These are phyloP conservation scores for Trichocomaceae sp. DNA, from an alignment of 2,329 filamentous ascomycete genomes.

Conservation along the genomic window DNA sequence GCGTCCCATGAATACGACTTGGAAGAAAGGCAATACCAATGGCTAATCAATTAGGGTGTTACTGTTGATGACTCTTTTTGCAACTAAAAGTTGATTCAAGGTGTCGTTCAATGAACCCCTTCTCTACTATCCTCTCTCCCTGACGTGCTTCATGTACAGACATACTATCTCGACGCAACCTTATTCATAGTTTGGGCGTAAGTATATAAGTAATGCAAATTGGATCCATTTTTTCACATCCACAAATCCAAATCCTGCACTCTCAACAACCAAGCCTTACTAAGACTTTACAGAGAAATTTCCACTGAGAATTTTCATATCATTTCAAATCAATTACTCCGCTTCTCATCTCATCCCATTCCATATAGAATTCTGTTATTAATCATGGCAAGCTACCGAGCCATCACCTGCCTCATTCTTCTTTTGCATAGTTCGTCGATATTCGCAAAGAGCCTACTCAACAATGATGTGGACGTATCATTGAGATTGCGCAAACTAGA, in stretches of 20 bases:
- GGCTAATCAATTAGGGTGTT: neutral
- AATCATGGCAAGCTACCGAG: slow-evolving; percentile 2
- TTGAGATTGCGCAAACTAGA: slow-evolving; percentile 2
- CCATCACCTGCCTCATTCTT: neutral
- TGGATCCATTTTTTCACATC: neutral
- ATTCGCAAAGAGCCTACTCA: neutral
- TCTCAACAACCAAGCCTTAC: neutral
- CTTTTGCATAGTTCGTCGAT: slow-evolving; percentile 4
- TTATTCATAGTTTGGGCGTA: neutral
- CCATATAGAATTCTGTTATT: neutral
- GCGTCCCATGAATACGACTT: neutral
- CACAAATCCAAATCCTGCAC: neutral
- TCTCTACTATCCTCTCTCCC: neutral
- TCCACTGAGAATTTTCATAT: neutral
- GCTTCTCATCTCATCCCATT: neutral
- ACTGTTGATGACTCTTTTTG: neutral
- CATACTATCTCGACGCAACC: neutral
- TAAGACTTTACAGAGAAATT: neutral
- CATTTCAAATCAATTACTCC: neutral
- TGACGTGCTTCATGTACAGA: neutral
- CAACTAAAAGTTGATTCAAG: neutral
- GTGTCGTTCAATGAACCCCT: neutral
- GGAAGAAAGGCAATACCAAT: neutral
- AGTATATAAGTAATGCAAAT: neutral
- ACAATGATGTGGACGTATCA: slow-evolving; percentile 1